Percentiles rank a stretch among this genome's conserved stretches.
phyloP scores from a whole-genome alignment of 2,329 filamentous ascomycete genomes.

The Alternaria consortialis region DNA sequence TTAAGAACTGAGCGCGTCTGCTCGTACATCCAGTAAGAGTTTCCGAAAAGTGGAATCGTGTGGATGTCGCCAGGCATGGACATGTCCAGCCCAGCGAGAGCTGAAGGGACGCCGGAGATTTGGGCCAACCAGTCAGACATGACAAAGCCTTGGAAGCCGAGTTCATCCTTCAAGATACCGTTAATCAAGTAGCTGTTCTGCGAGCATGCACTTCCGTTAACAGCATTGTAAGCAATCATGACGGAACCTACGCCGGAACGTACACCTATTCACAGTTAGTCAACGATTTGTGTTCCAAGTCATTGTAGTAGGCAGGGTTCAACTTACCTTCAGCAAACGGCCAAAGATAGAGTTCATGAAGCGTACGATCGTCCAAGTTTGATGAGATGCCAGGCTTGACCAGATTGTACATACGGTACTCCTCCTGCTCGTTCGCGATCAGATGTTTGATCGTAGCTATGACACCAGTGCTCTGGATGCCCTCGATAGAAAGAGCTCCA shows the following conservation, averaged over 20 bases:
- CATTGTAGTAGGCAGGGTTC: background rate
- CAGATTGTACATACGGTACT: constrained; percentile 57
- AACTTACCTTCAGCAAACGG: constrained; percentile 74
- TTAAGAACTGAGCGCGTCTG: constrained; percentile 82
- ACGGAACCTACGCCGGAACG: constrained; percentile 78
- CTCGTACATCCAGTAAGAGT: constrained; percentile 73
- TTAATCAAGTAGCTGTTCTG: constrained; percentile 85
- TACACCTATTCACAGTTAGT: constrained; percentile 55
- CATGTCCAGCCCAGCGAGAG: constrained; percentile 85
- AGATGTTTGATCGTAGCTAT: constrained; percentile 77
- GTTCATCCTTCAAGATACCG: constrained; percentile 83
- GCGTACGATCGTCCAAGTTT: constrained; percentile 78
- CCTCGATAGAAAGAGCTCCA: constrained; percentile 78
- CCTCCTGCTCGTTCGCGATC: constrained; percentile 76
- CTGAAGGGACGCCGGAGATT: constrained; percentile 78
- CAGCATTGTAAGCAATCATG: constrained; percentile 79
- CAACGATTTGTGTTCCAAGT: background rate
- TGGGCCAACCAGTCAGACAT: constrained; percentile 91
- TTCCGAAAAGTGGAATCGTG: constrained; percentile 52
- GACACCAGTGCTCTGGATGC: constrained; percentile 76
- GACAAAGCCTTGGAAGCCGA: constrained; percentile 75
- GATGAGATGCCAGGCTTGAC: constrained; percentile 50
- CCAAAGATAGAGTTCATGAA: constrained; percentile 86
- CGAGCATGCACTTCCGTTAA: constrained; percentile 65
- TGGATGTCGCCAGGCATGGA: constrained; percentile 77